Conservation (phyloP, 1,284 basidiomycete species). For the Coniferiporia weirii region DNA sequence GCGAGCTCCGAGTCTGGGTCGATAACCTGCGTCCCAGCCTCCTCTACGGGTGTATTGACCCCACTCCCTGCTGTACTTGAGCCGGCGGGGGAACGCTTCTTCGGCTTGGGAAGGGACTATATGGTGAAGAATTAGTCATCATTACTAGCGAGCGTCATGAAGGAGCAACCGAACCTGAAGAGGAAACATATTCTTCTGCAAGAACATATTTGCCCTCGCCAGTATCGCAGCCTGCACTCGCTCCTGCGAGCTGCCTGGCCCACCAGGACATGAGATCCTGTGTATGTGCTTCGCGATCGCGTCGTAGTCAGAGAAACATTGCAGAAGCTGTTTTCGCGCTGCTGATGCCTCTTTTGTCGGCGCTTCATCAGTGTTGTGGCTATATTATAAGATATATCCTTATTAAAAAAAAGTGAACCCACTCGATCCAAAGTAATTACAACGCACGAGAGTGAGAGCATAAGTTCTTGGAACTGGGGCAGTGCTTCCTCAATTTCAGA, state of each 20-base stretch:
- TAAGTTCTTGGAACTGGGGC: constrained; percentile 68
- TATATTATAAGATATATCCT: neutral
- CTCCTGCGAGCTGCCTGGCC: constrained; percentile 70
- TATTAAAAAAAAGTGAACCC: neutral
- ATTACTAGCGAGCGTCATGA: neutral
- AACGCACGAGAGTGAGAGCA: constrained; percentile 48
- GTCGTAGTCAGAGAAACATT: constrained; percentile 86
- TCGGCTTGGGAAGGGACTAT: constrained; percentile 60
- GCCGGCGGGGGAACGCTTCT: constrained; percentile 31
- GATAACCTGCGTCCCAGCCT: constrained; percentile 31
- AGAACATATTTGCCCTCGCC: constrained; percentile 72
- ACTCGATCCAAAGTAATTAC: neutral
- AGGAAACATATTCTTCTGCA: constrained; percentile 87
- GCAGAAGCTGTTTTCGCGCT: constrained; percentile 74
- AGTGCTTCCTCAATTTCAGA: constrained; percentile 66
- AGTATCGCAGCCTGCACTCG: constrained; percentile 80
- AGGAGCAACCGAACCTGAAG: constrained; percentile 52
- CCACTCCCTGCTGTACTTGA: constrained; percentile 20
- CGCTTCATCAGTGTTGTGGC: constrained; percentile 48
- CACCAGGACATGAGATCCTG: constrained; percentile 55
- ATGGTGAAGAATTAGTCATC: constrained; percentile 6
- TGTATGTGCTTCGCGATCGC: constrained; percentile 81
- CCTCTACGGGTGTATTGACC: constrained; percentile 22
- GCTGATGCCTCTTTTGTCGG: constrained; percentile 64
- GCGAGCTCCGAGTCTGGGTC: constrained; percentile 70